Evolutionary conservation across 495 filamentous ascomycete genomes (phyloP).

Genomic region (Letharia columbiana): DNA sequence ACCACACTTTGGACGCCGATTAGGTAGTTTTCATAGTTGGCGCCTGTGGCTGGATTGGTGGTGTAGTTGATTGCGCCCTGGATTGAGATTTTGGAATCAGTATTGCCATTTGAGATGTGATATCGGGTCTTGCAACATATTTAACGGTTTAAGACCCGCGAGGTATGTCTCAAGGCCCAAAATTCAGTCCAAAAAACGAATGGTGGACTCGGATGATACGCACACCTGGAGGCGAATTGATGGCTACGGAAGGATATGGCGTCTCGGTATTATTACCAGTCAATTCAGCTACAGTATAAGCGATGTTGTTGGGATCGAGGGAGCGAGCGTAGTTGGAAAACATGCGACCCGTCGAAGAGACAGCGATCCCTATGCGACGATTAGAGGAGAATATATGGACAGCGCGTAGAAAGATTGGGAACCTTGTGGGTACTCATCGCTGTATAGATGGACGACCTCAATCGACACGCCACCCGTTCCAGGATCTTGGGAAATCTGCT

Average conservation of each 20-base stretch:
- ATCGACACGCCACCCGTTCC: conserved; percentile 13
- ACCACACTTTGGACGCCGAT: conserved; percentile 41
- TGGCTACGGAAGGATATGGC: conserved; percentile 34
- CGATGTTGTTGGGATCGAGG: conserved; percentile 34
- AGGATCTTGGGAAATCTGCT: conserved; percentile 21
- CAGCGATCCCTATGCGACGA: conserved; percentile 30
- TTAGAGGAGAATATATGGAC: neutral
- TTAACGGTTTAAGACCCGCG: neutral
- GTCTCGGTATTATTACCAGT: conserved; percentile 32
- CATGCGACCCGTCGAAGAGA: conserved; percentile 36
- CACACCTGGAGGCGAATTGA: conserved; percentile 35
- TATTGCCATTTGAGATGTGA: neutral
- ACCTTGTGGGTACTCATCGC: conserved; percentile 28
- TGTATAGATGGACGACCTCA: conserved; percentile 25
- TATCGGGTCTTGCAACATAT: neutral
- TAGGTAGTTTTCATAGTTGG: conserved; percentile 35
- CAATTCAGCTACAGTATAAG: conserved; percentile 41
- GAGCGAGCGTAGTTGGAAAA: conserved; percentile 42
- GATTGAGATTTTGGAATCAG: neutral
- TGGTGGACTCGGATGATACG: neutral
- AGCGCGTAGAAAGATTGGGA: no score
- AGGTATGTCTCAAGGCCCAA: neutral
- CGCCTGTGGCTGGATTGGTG: conserved; percentile 33
- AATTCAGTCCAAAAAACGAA: neutral
- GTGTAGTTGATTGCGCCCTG: conserved; percentile 38